Evolutionary conservation across 2,329 filamentous ascomycete genomes (phyloP).

Genomic region (Diaporthe eres): DNA sequence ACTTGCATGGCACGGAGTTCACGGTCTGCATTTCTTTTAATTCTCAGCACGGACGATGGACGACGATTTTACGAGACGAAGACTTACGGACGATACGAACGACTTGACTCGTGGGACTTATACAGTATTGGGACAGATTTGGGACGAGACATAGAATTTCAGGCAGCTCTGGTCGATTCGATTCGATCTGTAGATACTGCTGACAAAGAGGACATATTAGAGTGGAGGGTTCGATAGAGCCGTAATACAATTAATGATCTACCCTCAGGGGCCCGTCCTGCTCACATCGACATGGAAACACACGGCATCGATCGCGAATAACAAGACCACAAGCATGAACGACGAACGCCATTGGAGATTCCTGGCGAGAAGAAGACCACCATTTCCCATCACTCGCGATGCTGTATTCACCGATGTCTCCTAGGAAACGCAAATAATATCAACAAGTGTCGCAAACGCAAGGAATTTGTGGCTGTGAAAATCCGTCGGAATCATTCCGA

Average conservation of each 20-base stretch:
- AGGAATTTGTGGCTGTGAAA: conserved; percentile 18
- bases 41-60: conserved; percentile 8
- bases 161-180: conserved; percentile 2
- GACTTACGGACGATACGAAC: conserved; percentile 25
- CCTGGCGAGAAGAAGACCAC: neutral
- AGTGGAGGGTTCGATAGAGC: conserved; percentile 7
- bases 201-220: conserved; percentile 6
- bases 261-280: conserved; percentile 2
- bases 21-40: conserved; percentile 16
- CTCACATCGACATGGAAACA: neutral
- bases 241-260: conserved; percentile 18
- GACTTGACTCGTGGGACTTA: neutral
- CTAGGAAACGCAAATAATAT: neutral
- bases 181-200: conserved; percentile 8
- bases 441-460: conserved; percentile 8
- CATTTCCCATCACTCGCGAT: neutral
- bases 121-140: neutral
- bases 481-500: conserved; percentile 13
- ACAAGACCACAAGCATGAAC: neutral
- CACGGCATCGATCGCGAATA: neutral
- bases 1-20: conserved; percentile 41
- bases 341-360: neutral
- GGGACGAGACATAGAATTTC: conserved; percentile 27
- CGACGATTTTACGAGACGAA: conserved; percentile 33
- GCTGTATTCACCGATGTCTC: neutral